Evolutionary conservation across 2,329 filamentous ascomycete species (phyloP).

Genomic region (Juglanconis juglandina): DNA sequence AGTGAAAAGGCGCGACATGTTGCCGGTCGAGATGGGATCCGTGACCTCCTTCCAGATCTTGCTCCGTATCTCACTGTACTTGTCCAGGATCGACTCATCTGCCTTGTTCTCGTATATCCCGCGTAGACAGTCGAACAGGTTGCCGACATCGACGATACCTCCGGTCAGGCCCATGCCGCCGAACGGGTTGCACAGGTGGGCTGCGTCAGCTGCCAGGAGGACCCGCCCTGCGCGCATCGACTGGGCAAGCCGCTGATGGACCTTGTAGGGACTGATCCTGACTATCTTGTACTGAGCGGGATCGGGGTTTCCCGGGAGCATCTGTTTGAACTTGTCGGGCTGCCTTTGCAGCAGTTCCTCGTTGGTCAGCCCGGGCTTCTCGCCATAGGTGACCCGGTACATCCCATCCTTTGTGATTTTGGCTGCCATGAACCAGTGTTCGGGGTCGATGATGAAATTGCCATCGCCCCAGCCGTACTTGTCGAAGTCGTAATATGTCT

Average conservation of each 20-base stretch:
- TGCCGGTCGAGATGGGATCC: not conserved
- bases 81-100: not conserved
- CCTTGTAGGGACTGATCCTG: slow-evolving; percentile 42
- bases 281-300: slow-evolving; percentile 43
- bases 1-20: not conserved
- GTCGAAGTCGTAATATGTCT: slow-evolving; percentile 40
- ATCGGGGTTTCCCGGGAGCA: slow-evolving; percentile 46
- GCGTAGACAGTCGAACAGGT: slow-evolving; percentile 1
- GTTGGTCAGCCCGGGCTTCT: slow-evolving; percentile 35
- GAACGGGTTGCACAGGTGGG: slow-evolving; percentile 12
- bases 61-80: slow-evolving; percentile 3
- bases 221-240: not conserved
- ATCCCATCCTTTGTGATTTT: slow-evolving; percentile 45
- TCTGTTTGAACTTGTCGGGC: slow-evolving; percentile 40
- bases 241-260: slow-evolving; percentile 28
- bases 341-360: slow-evolving; percentile 42
- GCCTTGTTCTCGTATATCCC: not conserved
- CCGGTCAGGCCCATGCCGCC: slow-evolving; percentile 6
- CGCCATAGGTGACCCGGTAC: slow-evolving; percentile 50
- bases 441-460: slow-evolving; percentile 47
- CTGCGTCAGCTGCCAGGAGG: slow-evolving; percentile 6
- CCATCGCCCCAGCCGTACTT: slow-evolving; percentile 33
- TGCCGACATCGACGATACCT: slow-evolving; percentile 6
- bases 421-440: slow-evolving; percentile 49
- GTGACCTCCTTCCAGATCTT: slow-evolving; percentile 1